These are phyloP conservation scores for Cystofilobasidium ferigula DNA, from an alignment of 768 basidiomycete genomes.

Conservation along the genomic window DNA sequence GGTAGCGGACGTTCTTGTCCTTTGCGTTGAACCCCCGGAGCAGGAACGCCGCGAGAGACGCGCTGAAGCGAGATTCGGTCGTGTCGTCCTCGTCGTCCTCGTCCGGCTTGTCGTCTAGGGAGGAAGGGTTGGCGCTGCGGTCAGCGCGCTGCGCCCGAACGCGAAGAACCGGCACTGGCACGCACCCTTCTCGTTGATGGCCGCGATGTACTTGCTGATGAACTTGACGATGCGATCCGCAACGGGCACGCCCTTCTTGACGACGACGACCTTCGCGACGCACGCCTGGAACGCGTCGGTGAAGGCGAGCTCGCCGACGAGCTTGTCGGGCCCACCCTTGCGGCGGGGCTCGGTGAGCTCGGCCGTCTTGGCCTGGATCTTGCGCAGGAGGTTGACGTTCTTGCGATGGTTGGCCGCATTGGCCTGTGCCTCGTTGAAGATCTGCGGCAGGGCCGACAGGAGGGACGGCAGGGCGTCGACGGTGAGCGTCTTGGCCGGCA, in stretches of 20 bases:
- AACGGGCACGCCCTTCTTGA: conserved; percentile 68
- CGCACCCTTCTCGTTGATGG: conserved; percentile 65
- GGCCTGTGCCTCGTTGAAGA: conserved; percentile 68
- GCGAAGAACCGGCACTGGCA: not conserved
- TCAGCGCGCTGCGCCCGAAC: too few relatives aligned
- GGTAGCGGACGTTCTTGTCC: conserved; percentile 74
- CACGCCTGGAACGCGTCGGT: conserved; percentile 53
- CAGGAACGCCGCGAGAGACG: conserved; percentile 58
- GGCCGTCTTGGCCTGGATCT: conserved; percentile 47
- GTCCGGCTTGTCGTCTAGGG: conserved; percentile 31
- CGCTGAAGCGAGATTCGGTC: conserved; percentile 55
- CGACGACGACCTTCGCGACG: conserved; percentile 51
- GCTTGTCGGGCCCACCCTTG: conserved; percentile 46
- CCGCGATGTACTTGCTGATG: conserved; percentile 62
- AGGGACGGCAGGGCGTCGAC: conserved; percentile 29
- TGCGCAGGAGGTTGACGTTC: conserved; percentile 71
- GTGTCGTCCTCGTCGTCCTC: conserved; percentile 51
- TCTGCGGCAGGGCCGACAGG: conserved; percentile 45
- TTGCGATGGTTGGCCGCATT: conserved; percentile 75
- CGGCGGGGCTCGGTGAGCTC: conserved; percentile 36
- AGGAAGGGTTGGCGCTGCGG: not conserved
- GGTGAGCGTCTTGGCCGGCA: not conserved
- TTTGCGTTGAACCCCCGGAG: conserved; percentile 70
- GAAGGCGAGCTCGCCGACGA: conserved; percentile 68
- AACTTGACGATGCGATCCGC: conserved; percentile 77